Evolutionary conservation across 306 rosid species (phyloP).

Genomic region (Oemleria cerasiformis): DNA sequence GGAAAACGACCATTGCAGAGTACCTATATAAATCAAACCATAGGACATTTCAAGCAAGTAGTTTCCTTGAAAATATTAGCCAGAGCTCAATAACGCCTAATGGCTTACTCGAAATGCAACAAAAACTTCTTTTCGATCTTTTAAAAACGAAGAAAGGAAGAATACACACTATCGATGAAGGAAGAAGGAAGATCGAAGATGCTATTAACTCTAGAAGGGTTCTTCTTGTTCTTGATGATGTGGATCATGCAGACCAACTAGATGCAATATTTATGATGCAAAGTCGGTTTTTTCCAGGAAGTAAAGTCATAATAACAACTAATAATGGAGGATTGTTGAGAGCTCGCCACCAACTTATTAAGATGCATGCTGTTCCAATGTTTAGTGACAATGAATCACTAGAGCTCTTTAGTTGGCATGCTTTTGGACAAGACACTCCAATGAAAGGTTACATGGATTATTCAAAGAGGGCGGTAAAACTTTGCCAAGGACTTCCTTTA

Average conservation of each 20-base stretch:
- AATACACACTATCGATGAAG: not conserved
- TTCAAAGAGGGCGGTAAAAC: not conserved
- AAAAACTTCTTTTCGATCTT: not conserved
- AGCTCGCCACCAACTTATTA: not conserved
- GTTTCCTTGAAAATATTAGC: not conserved
- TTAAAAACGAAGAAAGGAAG: not conserved
- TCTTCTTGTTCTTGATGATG: slow-evolving; percentile 1
- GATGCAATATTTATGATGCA: not conserved
- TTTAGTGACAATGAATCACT: not conserved
- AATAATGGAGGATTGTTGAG: not conserved
- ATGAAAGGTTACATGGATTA: not conserved
- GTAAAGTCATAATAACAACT: slow-evolving; percentile 1
- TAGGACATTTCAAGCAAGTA: not conserved
- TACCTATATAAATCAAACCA: not conserved
- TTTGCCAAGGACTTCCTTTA: not conserved
- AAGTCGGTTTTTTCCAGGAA: not conserved
- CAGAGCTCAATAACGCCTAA: not conserved
- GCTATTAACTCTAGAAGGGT: not conserved
- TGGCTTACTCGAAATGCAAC: not conserved
- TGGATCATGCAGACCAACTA: not conserved
- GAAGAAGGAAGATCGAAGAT: not conserved
- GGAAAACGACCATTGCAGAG: not conserved
- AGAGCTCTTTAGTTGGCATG: slow-evolving; percentile 2
- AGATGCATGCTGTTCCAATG: not conserved
- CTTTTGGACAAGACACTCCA: not conserved